These are phyloP conservation scores for Flueggea neowawraea DNA, from an alignment of 441 rosid genomes.

Conservation along the genomic window DNA sequence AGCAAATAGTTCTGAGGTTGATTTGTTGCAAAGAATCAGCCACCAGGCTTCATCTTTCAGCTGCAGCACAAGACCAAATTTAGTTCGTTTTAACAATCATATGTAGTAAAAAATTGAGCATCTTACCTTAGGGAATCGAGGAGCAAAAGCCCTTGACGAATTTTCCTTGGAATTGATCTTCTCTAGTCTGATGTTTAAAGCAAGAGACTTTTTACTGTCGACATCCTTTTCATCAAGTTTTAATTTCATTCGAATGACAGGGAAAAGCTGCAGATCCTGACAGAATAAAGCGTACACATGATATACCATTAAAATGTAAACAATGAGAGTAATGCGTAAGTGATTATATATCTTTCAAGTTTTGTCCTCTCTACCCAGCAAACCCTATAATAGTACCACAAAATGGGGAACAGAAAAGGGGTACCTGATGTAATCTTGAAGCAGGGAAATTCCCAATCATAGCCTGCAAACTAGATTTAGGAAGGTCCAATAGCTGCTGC, in stretches of 20 bases:
- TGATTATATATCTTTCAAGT: too few relatives aligned
- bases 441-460: constrained; percentile 52
- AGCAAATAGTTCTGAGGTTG: constrained; percentile 73
- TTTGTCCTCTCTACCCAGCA: too few relatives aligned
- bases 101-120: constrained; percentile 4
- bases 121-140: constrained; percentile 89
- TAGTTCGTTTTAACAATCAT: constrained; percentile 3
- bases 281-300: neutral
- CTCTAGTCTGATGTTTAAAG: constrained; percentile 67
- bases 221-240: constrained; percentile 56
- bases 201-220: constrained; percentile 30
- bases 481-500: constrained; percentile 73
- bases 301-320: neutral
- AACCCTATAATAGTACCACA: too few relatives aligned
- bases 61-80: constrained; percentile 20
- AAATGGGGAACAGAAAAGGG: too few relatives aligned
- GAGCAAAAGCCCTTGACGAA: constrained; percentile 76
- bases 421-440: constrained; percentile 70
- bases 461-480: constrained; percentile 53
- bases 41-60: constrained; percentile 99
- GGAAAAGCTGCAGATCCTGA: constrained; percentile 89
- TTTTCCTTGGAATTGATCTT: constrained; percentile 57
- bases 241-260: constrained; percentile 60
- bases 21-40: constrained; percentile 79
- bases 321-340: too few relatives aligned